Percentiles rank a stretch among this genome's conserved stretches.
These are phyloP conservation scores for Magnolia officinalis DNA, from an alignment of 164 flowering plant species.

Conservation along the genomic window DNA sequence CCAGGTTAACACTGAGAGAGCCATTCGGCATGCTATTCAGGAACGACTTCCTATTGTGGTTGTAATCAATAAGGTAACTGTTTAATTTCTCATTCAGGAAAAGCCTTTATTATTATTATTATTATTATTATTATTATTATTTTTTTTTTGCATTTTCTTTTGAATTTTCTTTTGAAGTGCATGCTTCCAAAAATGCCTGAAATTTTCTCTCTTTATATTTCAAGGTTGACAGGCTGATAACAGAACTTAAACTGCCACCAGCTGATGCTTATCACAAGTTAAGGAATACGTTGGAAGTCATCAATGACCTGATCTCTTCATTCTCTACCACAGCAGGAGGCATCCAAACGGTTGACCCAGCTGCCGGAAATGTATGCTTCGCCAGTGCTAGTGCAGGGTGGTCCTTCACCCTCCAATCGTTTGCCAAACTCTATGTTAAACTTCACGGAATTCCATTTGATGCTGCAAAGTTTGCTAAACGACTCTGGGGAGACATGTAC, in stretches of 20 bases:
- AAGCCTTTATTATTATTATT: not conserved
- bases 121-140: no score
- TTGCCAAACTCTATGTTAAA: slow-evolving; percentile 90
- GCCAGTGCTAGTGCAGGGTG: slow-evolving; percentile 97
- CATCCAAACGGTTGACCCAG: slow-evolving; percentile 75
- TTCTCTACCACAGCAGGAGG: slow-evolving; percentile 88
- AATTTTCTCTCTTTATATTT: not conserved
- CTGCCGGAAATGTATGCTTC: slow-evolving; percentile 95
- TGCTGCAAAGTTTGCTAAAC: slow-evolving; percentile 81
- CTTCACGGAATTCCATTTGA: slow-evolving; percentile 93
- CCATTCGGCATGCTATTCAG: slow-evolving; percentile 97
- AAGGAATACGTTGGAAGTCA: slow-evolving; percentile 81
- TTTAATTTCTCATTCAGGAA: not conserved
- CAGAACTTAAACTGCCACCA: slow-evolving; percentile 97
- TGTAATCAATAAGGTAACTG: slow-evolving; percentile 86
- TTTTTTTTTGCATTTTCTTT: slow-evolving; percentile 2
- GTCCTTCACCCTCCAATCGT: slow-evolving; percentile 94
- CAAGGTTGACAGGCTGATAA: slow-evolving; percentile 94
- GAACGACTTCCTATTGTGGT: slow-evolving; percentile 92
- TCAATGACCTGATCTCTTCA: slow-evolving; percentile 79
- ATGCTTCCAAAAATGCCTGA: not conserved
- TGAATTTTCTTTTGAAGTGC: not conserved
- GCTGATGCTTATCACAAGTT: slow-evolving; percentile 93
- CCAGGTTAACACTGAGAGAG: slow-evolving; percentile 97
- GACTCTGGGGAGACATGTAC: slow-evolving; percentile 94